phyloP scores from a whole-genome alignment of 768 basidiomycete species.

The Tylopilus balloui region DNA sequence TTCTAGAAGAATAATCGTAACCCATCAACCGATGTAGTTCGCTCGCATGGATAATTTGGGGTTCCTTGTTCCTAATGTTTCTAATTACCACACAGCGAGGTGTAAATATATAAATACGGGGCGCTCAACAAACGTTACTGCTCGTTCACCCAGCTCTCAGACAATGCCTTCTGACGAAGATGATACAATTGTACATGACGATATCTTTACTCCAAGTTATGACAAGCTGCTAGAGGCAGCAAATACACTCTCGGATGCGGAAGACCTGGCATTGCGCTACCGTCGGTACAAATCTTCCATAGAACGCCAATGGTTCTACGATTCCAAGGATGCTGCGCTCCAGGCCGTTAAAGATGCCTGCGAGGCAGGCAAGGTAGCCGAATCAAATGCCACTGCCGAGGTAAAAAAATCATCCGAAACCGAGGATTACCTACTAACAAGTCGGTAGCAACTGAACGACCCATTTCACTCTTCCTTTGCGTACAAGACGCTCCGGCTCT shows the following conservation, averaged over 20 bases:
- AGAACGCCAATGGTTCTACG: neutral
- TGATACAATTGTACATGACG: constrained; percentile 1
- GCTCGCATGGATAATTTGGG: neutral
- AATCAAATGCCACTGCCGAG: neutral
- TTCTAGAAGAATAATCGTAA: too few relatives aligned
- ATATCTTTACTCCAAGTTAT: neutral
- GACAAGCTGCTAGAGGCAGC: neutral
- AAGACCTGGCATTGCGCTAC: neutral
- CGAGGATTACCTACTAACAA: neutral
- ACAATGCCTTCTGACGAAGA: neutral
- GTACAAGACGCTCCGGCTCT: neutral
- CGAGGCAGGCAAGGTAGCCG: neutral
- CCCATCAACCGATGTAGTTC: neutral
- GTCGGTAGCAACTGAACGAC: neutral
- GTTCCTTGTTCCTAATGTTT: too few relatives aligned
- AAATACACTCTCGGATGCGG: neutral
- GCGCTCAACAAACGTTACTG: neutral
- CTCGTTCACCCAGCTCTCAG: neutral
- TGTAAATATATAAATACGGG: neutral
- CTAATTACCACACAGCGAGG: neutral
- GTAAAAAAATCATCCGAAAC: neutral
- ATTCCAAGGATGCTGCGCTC: neutral
- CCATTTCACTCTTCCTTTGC: neutral
- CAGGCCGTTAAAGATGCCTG: neutral
- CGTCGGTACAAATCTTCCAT: neutral